Percentiles rank a stretch among this genome's conserved stretches.
Conservation (phyloP, 805 yeast genomes). For the Kuraishia cidri region DNA sequence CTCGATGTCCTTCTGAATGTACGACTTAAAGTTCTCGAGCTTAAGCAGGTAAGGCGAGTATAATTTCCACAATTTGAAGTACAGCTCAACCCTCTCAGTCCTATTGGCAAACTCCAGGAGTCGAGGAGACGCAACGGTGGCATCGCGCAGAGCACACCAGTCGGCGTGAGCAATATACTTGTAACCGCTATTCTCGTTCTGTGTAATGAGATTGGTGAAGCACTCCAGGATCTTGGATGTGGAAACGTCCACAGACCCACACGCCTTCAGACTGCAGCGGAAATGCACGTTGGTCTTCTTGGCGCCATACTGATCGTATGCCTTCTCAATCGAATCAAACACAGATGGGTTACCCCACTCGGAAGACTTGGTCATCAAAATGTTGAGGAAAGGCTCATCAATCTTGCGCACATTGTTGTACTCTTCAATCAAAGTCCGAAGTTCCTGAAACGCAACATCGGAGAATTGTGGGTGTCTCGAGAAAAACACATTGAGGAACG, state of each 20-base stretch:
- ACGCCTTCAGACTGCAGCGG: conserved; percentile 64
- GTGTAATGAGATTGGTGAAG: conserved; percentile 20
- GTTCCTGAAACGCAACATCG: conserved; percentile 44
- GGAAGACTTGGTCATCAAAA: conserved; percentile 56
- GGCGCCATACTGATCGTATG: conserved; percentile 49
- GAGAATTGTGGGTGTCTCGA: conserved; percentile 40
- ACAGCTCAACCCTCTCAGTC: conserved; percentile 40
- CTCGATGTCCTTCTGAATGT: conserved; percentile 1
- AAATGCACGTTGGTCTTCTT: conserved; percentile 60
- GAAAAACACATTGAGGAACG: conserved; percentile 63
- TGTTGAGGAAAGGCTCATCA: conserved; percentile 79
- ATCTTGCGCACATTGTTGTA: conserved; percentile 50
- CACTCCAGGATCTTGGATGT: conserved; percentile 39
- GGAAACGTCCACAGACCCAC: conserved; percentile 53
- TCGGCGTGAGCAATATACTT: conserved; percentile 71
- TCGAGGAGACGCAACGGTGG: conserved; percentile 44
- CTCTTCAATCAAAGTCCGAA: conserved; percentile 45
- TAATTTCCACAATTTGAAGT: conserved; percentile 43
- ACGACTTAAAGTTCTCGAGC: conserved; percentile 29
- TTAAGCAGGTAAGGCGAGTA: conserved; percentile 40
- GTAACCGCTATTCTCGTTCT: conserved; percentile 44
- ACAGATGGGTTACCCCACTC: conserved; percentile 63
- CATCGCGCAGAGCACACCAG: conserved; percentile 78
- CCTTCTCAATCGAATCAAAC: conserved; percentile 51
- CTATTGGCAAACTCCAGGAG: conserved; percentile 13